A percentile compares a stretch with the other conserved stretches of the same genome.
Conservation (phyloP, 148 eudicot genomes). For the Chenopodium formosanum region DNA sequence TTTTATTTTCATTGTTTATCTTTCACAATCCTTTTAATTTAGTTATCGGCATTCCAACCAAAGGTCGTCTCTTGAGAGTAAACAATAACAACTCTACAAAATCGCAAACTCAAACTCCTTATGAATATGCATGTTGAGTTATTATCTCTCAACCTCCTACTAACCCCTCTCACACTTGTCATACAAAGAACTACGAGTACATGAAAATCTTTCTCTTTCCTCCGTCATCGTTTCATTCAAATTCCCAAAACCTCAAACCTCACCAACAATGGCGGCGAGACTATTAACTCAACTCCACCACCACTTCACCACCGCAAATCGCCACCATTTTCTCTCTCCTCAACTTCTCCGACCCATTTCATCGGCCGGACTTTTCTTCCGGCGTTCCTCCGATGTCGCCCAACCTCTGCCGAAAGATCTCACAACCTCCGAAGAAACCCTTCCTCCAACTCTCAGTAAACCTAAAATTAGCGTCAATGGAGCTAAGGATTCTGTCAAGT, state of each 20-base stretch:
- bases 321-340: conserved; percentile 5
- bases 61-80: too few relatives aligned
- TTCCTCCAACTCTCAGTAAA: neutral
- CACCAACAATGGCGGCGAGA: conserved; percentile 27
- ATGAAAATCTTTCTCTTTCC: too few relatives aligned
- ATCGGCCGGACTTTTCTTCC: neutral
- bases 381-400: conserved; percentile 34
- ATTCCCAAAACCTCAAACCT: neutral
- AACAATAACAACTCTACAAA: too few relatives aligned
- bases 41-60: too few relatives aligned
- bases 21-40: too few relatives aligned
- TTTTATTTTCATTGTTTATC: too few relatives aligned
- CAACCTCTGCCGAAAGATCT: conserved; percentile 23
- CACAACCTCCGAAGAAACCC: conserved; percentile 20
- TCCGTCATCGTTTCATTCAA: too few relatives aligned
- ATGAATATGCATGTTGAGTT: too few relatives aligned
- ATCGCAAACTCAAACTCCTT: too few relatives aligned
- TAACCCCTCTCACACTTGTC: too few relatives aligned
- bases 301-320: neutral
- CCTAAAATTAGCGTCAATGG: neutral
- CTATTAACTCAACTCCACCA: conserved; percentile 8
- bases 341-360: conserved; percentile 14
- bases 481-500: conserved; percentile 31
- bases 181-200: too few relatives aligned
- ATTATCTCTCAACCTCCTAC: too few relatives aligned